Conservation (phyloP, 495 filamentous ascomycete species). For the Talaromyces nanjingensis region DNA sequence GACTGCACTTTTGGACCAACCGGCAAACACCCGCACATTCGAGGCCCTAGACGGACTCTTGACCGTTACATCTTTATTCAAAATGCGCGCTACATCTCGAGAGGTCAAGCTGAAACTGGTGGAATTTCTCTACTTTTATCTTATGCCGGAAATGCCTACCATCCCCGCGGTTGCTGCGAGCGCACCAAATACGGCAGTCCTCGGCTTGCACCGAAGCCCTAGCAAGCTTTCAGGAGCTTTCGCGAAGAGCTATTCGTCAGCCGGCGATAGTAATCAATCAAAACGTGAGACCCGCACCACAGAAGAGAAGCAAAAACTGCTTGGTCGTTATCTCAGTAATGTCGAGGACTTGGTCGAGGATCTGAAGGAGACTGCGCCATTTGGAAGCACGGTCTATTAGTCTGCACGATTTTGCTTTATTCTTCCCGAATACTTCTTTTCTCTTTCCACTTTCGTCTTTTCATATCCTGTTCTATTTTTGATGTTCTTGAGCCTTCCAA, state of each 20-base stretch:
- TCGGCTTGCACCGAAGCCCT: slow-evolving; percentile 58
- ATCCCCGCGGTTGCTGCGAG: slow-evolving; percentile 32
- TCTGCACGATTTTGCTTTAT: background rate
- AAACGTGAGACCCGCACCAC: slow-evolving; percentile 57
- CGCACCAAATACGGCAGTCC: slow-evolving; percentile 28
- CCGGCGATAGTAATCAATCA: slow-evolving; percentile 25
- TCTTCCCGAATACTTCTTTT: slow-evolving; percentile 13
- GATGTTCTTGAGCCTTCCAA: background rate
- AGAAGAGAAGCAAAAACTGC: slow-evolving; percentile 77
- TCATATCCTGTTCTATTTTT: background rate
- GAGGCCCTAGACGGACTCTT: slow-evolving; percentile 88
- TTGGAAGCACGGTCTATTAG: slow-evolving; percentile 39
- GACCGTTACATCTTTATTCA: slow-evolving; percentile 91
- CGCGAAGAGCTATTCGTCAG: slow-evolving; percentile 34
- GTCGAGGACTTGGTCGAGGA: slow-evolving; percentile 91
- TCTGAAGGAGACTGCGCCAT: slow-evolving; percentile 65
- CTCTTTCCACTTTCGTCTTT: slow-evolving; percentile 8
- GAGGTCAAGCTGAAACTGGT: slow-evolving; percentile 90
- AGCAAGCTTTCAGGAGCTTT: slow-evolving; percentile 51
- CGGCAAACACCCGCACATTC: slow-evolving; percentile 82
- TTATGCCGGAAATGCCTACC: slow-evolving; percentile 81
- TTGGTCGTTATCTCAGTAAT: slow-evolving; percentile 77
- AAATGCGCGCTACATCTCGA: slow-evolving; percentile 67
- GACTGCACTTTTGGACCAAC: slow-evolving; percentile 74
- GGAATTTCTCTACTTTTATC: slow-evolving; percentile 96